Percentiles rank a stretch among this genome's conserved stretches.
phyloP scores from a whole-genome alignment of 371 early-diverging fungal genomes.

The Mortierella sp. region DNA sequence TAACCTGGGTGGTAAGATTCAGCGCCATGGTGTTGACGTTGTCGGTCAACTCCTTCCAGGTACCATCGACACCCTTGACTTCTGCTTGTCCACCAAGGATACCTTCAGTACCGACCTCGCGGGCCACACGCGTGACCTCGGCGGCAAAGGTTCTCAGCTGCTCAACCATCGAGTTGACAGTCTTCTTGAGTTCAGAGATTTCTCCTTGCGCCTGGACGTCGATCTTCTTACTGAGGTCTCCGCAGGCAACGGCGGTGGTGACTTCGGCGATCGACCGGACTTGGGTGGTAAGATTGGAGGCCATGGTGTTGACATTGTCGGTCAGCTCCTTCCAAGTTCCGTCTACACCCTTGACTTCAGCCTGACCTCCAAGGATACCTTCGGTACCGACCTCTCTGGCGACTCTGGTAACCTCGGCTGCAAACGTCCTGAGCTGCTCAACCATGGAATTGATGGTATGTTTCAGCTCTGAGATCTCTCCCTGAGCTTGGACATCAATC shows the following conservation, averaged over 20 bases:
- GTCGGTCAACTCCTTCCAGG: too few relatives aligned
- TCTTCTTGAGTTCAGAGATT: constrained; percentile 24
- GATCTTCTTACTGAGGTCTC: constrained; percentile 69
- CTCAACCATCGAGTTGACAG: too few relatives aligned
- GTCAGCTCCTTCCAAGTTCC: constrained; percentile 82
- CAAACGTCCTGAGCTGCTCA: constrained; percentile 69
- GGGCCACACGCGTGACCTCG: too few relatives aligned
- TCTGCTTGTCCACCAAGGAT: too few relatives aligned
- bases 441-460: constrained; percentile 70
- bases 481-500: constrained; percentile 59
- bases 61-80: too few relatives aligned
- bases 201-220: constrained; percentile 58
- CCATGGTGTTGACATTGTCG: constrained; percentile 62
- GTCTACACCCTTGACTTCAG: constrained; percentile 65
- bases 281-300: too few relatives aligned
- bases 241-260: constrained; percentile 76
- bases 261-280: constrained; percentile 51
- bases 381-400: constrained; percentile 75
- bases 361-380: constrained; percentile 75
- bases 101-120: too few relatives aligned
- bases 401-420: constrained; percentile 70
- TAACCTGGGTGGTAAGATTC: too few relatives aligned
- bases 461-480: constrained; percentile 66
- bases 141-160: too few relatives aligned
- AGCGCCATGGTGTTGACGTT: constrained; percentile 61